A percentile compares a stretch with the other conserved stretches of the same genome.
These are phyloP conservation scores for Ilex paraguariensis DNA, from an alignment of 305 asterid genomes.

Conservation along the genomic window DNA sequence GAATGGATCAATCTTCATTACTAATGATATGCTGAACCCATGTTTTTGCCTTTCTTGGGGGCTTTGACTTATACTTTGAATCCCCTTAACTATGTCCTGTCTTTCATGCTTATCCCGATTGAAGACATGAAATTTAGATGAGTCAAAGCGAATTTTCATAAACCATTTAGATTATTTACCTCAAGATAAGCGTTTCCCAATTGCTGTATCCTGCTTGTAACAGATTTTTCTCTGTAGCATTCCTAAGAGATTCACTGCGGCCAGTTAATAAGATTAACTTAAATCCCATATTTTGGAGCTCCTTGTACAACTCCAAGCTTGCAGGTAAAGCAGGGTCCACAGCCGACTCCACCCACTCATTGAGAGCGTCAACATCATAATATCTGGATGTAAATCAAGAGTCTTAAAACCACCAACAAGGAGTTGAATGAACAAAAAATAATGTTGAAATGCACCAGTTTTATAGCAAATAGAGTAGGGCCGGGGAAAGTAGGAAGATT, in stretches of 20 bases:
- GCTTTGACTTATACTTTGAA: neutral
- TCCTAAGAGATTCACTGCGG: constrained; percentile 41
- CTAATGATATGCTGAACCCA: no score
- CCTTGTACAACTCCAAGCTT: constrained; percentile 42
- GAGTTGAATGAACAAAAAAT: neutral
- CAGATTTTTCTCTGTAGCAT: constrained; percentile 38
- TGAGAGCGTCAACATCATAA: constrained; percentile 44
- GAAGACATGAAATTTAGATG: no score
- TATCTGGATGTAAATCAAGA: constrained; percentile 22
- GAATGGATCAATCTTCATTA: no score
- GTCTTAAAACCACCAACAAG: neutral
- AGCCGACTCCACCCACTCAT: constrained; percentile 58
- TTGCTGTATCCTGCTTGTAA: constrained; percentile 38
- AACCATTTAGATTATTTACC: constrained; percentile 31
- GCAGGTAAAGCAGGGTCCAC: constrained; percentile 59
- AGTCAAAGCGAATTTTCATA: neutral
- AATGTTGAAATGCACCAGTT: neutral
- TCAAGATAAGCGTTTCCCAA: constrained; percentile 59
- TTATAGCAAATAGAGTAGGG: neutral
- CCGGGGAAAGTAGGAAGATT: neutral
- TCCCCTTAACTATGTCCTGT: neutral
- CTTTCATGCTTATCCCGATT: no score
- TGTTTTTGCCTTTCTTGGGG: no score
- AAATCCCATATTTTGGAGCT: constrained; percentile 37
- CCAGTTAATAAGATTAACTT: constrained; percentile 56